phyloP scores from a whole-genome alignment of 83 land plant genomes.

The Picea abies region DNA sequence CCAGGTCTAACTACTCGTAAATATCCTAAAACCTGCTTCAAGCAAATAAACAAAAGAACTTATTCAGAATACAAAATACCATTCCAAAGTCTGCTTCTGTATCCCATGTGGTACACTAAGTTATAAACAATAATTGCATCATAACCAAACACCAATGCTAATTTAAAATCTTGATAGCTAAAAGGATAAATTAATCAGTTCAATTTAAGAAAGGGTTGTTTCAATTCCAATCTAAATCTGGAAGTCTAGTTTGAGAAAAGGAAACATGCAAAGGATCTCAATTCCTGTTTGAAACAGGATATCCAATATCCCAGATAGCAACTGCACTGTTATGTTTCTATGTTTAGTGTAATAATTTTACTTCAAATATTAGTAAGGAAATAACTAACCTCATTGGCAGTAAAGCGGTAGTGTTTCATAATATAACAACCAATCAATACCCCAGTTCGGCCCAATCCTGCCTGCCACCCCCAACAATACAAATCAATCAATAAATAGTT shows the following conservation, averaged over 20 bases:
- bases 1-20: conserved; percentile 41
- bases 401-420: conserved; percentile 47
- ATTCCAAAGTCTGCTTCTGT: too few species aligned
- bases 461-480: conserved; percentile 16
- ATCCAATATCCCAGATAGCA: not conserved
- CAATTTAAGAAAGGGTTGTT: not conserved
- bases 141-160: not conserved
- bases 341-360: not conserved
- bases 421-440: conserved; percentile 53
- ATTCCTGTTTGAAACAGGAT: not conserved
- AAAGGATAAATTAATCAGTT: not conserved
- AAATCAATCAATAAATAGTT: not conserved
- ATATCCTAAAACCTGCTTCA: conserved; percentile 41
- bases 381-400: conserved; percentile 37
- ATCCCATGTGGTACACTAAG: too few species aligned
- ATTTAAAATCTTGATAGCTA: too few species aligned
- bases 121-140: not conserved
- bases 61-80: too few species aligned
- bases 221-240: not conserved
- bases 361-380: not conserved
- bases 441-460: conserved; percentile 47
- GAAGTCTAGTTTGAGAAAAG: not conserved
- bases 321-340: not conserved
- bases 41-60: not conserved
- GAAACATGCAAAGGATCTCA: not conserved